Conservation (phyloP, 192 early-diverging fungal genomes). For the Entomortierella parvispora region DNA sequence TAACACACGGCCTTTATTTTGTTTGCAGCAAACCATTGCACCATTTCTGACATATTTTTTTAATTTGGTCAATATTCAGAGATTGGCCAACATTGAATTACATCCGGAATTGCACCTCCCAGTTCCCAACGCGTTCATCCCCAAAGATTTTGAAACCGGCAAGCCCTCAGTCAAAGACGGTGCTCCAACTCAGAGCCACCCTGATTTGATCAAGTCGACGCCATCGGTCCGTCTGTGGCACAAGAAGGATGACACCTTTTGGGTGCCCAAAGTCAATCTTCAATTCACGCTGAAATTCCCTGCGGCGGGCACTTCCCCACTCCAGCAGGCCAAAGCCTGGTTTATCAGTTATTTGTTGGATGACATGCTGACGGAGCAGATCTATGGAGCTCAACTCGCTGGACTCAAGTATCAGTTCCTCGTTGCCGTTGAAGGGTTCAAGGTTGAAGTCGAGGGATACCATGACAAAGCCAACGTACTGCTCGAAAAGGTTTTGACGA, state of each 20-base stretch:
- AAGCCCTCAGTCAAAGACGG: conserved; percentile 32
- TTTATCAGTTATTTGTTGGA: conserved; percentile 47
- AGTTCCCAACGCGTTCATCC: conserved; percentile 82
- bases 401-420: conserved; percentile 66
- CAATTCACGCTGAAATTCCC: conserved; percentile 60
- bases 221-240: conserved; percentile 82
- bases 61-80: conserved; percentile 15
- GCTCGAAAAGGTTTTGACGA: conserved; percentile 70
- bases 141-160: conserved; percentile 76
- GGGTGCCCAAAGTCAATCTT: conserved; percentile 85
- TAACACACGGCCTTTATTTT: no score
- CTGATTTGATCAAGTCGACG: conserved; percentile 69
- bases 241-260: conserved; percentile 94
- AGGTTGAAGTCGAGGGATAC: conserved; percentile 77
- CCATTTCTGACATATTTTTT: conserved; percentile 4
- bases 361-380: conserved; percentile 56
- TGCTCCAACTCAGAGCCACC: conserved; percentile 41
- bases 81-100: conserved; percentile 20
- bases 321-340: conserved; percentile 11
- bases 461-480: conserved; percentile 82
- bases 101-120: conserved; percentile 45
- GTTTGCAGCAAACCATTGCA: no score
- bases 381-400: conserved; percentile 60
- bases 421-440: conserved; percentile 62
- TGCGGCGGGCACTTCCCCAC: background rate